Base-by-base conservation (phyloP, 83 land plant genomes). In the Picea abies region DNA sequence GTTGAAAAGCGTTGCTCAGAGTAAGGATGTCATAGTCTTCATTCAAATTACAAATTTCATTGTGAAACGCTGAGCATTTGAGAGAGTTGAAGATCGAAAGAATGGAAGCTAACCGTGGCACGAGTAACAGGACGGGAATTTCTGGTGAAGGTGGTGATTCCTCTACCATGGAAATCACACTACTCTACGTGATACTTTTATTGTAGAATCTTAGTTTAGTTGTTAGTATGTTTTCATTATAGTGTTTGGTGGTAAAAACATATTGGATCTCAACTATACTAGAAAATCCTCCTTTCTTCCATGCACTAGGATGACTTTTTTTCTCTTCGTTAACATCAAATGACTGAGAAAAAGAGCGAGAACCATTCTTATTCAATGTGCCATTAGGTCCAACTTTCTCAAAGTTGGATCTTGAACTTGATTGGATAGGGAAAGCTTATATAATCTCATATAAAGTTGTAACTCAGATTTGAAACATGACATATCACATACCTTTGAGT, bases 271-370 rank as follows among this genome's bases (percentile, higher is more conserved):
- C 96, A 19, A 49, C 80, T 16, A 82, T 82, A 87, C 44, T 76
- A 19, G 77, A 84, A 41, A 82, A 78, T 78, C 87, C 85, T 85
- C n/a, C n/a, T n/a, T 93, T 93, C 41, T 90, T 93, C 80, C 83
- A 47, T 35, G 86, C 83, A 5, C 87, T 85, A 2, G 88, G 82
- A 77, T 84, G 71, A 35, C 87, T 79, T n/a, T 88, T 75, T 77
- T 87, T 89, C 44, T 89, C 91, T 49, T 93, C 94, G 81, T 91
- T 94, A 66, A 22, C 5, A 12, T 23, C 20, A 63, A 25, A 63
- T 78, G 62, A 61, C 64, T 61, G 19, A 15, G 77, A 80, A 64
- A 17, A n/a, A 20, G 47, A 37, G 44, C 76, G 9, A 66, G 56
- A 41, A 9, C 73, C 29, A 37, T 47, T 41, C 5, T 4, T 77